Conservation (phyloP, 1,139 yeast genomes). For the Hanseniaspora sp. region DNA sequence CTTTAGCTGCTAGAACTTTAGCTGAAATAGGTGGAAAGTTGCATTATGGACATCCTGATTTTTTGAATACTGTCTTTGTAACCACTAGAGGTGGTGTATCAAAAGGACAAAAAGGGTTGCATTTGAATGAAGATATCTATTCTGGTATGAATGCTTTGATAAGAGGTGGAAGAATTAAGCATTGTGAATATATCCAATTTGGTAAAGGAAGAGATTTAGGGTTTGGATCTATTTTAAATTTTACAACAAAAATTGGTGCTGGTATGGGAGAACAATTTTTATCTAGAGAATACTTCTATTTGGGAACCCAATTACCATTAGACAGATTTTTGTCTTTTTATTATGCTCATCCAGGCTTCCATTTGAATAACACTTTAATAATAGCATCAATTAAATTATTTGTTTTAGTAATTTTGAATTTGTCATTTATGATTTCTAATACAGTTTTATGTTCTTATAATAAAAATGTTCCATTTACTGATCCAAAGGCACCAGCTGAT, state of each 20-base stretch:
- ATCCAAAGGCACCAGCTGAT: slow-evolving; percentile 49
- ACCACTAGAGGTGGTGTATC: slow-evolving; percentile 69
- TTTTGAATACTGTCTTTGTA: slow-evolving; percentile 56
- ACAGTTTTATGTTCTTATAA: slow-evolving; percentile 52
- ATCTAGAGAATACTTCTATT: slow-evolving; percentile 61
- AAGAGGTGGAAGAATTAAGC: slow-evolving; percentile 66
- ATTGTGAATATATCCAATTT: slow-evolving; percentile 67
- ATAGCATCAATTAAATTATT: slow-evolving; percentile 56
- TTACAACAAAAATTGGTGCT: slow-evolving; percentile 69
- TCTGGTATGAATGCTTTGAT: slow-evolving; percentile 65
- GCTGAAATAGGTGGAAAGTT: slow-evolving; percentile 64
- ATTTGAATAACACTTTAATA: slow-evolving; percentile 58
- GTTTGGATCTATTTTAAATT: slow-evolving; percentile 63
- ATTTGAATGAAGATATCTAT: slow-evolving; percentile 63
- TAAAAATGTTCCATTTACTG: slow-evolving; percentile 50
- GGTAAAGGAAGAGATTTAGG: slow-evolving; percentile 76
- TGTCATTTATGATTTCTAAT: slow-evolving; percentile 57
- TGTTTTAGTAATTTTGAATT: slow-evolving; percentile 53
- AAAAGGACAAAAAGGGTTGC: slow-evolving; percentile 63
- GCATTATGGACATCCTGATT: slow-evolving; percentile 71
- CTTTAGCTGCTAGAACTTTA: slow-evolving; percentile 59
- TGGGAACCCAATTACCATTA: slow-evolving; percentile 60
- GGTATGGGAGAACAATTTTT: slow-evolving; percentile 77
- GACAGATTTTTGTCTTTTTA: slow-evolving; percentile 66
- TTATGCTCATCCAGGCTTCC: slow-evolving; percentile 71